Evolutionary conservation across 2,329 filamentous ascomycete genomes (phyloP), one percentile per base, ranked within the genome.

Genomic region (Polytolypa hystricis): DNA sequence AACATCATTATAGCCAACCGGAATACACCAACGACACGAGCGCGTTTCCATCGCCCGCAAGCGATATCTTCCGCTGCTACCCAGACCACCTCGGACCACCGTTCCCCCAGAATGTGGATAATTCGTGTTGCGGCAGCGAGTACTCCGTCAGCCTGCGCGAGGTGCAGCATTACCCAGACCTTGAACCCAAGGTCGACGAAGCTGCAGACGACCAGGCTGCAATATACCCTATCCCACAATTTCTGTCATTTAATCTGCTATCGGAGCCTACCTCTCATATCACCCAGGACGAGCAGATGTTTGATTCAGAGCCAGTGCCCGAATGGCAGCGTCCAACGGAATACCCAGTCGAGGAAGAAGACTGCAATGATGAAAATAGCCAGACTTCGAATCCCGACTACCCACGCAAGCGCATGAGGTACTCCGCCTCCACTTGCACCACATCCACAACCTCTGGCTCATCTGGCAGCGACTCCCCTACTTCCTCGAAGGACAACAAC

Each of bases 91-190:
- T 39, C 12, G 33, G 30, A 12, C 20, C 35, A 19, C 31, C 35
- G 4, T 15, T 41, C 6, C 29, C 33, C 5, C 28, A 20, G 9
- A 33, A 38, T 5, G 23, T 38, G 9, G 39, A 39, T 10, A 39
- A 37, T 4, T 46, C 43, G 19, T 41, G 37, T 15, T 43, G 38
- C 17, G 42, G 41, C 16, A 46, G 42, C 30, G 42, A 44, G 21
- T 40, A 38, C 28, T 44, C 42, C 2, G 51, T 44, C 18, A 33
- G 19, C 17, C 39, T 19, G 31, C 31, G 40, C 45, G 44, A 51
- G 15, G 30, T 48, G 16, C 47, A 51, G 27, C 43, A 42, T 35
- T 46, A 48, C 39, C 51, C 50, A 3, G 48, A 51, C 30, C 44
- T 43, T 5, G 45, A 47, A 7, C 41, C 44, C 7, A 38, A 46